phyloP scores from a whole-genome alignment of 2,329 filamentous ascomycete species.

The Colletotrichum sp. region DNA sequence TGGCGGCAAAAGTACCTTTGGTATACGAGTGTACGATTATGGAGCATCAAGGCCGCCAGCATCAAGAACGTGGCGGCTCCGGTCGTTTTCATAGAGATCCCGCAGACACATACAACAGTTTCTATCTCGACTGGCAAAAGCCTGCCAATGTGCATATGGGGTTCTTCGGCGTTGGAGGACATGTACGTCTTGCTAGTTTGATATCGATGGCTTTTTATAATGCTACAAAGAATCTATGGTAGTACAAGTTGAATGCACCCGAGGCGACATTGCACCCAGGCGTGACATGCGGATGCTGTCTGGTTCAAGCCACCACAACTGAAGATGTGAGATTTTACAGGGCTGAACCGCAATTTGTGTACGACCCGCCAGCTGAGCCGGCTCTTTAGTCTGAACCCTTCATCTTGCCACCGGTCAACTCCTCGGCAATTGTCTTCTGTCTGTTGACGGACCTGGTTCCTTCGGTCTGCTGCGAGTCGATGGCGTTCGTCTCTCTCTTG shows the following conservation, averaged over 20 bases:
- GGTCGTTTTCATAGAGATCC: conserved; percentile 14
- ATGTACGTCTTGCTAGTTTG: not conserved
- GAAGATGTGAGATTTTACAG: not conserved
- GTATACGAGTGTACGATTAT: conserved; percentile 18
- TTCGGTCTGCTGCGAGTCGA: conserved; percentile 34
- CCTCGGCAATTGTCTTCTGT: conserved; percentile 62
- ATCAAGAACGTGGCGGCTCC: not conserved
- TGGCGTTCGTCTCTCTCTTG: conserved; percentile 23
- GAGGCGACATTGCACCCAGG: not conserved
- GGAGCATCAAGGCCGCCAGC: not conserved
- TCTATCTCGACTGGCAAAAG: conserved; percentile 1
- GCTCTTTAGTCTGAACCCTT: conserved; percentile 26
- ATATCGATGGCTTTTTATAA: conserved; percentile 17
- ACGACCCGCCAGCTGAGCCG: not conserved
- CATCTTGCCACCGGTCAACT: conserved; percentile 65
- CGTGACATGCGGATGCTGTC: not conserved
- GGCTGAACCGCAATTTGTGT: not conserved
- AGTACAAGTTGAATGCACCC: conserved; percentile 11
- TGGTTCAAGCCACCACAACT: not conserved
- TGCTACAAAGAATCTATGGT: conserved; percentile 21
- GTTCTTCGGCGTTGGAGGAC: conserved; percentile 3
- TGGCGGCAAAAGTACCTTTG: not conserved
- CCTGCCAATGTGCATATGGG: conserved; percentile 16
- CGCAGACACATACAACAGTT: conserved; percentile 5
- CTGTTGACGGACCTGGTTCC: conserved; percentile 52